Evolutionary conservation across 108 stramenopile species (phyloP).

Genomic region (Skeletonema tropicum): DNA sequence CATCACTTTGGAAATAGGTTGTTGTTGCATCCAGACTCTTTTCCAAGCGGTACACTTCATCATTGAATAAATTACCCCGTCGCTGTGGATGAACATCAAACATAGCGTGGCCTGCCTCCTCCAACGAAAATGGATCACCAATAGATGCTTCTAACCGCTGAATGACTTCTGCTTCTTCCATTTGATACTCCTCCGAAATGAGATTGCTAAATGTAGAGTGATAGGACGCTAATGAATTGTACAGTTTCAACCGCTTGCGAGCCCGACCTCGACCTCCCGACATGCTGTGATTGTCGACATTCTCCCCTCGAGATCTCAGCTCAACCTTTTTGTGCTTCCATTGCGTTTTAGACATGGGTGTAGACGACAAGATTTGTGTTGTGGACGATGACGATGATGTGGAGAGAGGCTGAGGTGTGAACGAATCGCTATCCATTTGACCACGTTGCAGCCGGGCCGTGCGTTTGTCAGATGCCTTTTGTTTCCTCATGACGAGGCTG

Average conservation of each 20-base stretch:
- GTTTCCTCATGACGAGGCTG: slow-evolving; percentile 74
- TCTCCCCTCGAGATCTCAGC: slow-evolving; percentile 8
- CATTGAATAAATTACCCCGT: slow-evolving; percentile 81
- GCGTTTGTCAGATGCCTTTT: slow-evolving; percentile 85
- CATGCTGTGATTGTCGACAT: neutral
- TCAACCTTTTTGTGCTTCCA: slow-evolving; percentile 57
- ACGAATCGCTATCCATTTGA: slow-evolving; percentile 21
- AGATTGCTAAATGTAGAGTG: slow-evolving; percentile 72
- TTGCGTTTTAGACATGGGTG: slow-evolving; percentile 63
- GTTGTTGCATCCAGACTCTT: slow-evolving; percentile 82
- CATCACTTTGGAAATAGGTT: slow-evolving; percentile 23
- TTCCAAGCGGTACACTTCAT: slow-evolving; percentile 83
- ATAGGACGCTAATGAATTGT: slow-evolving; percentile 75
- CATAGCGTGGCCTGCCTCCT: slow-evolving; percentile 70
- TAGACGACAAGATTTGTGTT: slow-evolving; percentile 48
- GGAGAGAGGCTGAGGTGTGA: slow-evolving; percentile 12
- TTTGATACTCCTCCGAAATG: slow-evolving; percentile 72
- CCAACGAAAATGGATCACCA: slow-evolving; percentile 70
- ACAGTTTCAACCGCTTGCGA: slow-evolving; percentile 71
- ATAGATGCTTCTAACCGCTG: slow-evolving; percentile 70
- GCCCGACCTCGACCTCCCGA: slow-evolving; percentile 72
- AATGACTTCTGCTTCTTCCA: slow-evolving; percentile 84
- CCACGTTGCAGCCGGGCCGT: slow-evolving; percentile 73
- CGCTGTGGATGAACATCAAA: slow-evolving; percentile 78
- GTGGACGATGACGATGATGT: slow-evolving; percentile 3